Evolutionary conservation across 2,329 filamentous ascomycete species (phyloP).

Genomic region (Xylaria sp.): DNA sequence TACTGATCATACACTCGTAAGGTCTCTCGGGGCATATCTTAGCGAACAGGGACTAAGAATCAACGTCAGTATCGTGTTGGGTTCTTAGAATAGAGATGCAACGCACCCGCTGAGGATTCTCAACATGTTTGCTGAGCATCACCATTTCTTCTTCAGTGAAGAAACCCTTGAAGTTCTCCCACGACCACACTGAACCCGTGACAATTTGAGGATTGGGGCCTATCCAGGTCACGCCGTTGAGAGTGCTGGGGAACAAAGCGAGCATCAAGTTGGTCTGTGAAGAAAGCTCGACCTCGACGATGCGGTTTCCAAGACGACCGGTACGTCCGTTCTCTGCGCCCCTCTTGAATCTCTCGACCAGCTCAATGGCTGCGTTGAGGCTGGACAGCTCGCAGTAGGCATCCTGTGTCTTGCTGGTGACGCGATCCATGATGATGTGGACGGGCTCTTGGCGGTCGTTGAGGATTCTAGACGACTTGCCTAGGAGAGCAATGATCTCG

Average conservation of each 20-base stretch:
- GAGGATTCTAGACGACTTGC: conserved; percentile 55
- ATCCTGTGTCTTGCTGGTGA: conserved; percentile 59
- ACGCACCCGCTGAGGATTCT: conserved; percentile 69
- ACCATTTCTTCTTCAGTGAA: conserved; percentile 70
- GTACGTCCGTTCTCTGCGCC: conserved; percentile 47
- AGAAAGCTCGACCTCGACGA: conserved; percentile 66
- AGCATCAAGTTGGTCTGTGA: conserved; percentile 67
- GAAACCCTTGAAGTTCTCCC: conserved; percentile 68
- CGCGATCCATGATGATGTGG: conserved; percentile 61
- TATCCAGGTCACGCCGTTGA: conserved; percentile 64
- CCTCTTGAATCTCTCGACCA: conserved; percentile 40
- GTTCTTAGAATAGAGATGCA: neutral
- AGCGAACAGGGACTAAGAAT: conserved; percentile 65
- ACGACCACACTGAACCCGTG: conserved; percentile 52
- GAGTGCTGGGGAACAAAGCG: conserved; percentile 68
- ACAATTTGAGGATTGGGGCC: conserved; percentile 57
- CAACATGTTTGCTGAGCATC: conserved; percentile 71
- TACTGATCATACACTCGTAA: conserved; percentile 73
- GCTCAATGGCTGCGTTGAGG: conserved; percentile 60
- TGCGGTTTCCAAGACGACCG: conserved; percentile 65
- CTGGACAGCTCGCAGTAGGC: conserved; percentile 57
- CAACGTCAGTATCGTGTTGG: conserved; percentile 8
- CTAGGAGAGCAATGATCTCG: conserved; percentile 58
- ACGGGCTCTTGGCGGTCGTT: conserved; percentile 55
- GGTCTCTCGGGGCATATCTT: conserved; percentile 71